Percentiles rank a stretch among this genome's conserved stretches.
These are phyloP conservation scores for Ceratobasidium sp. DNA, from an alignment of 1,284 basidiomycete genomes.

Conservation along the genomic window DNA sequence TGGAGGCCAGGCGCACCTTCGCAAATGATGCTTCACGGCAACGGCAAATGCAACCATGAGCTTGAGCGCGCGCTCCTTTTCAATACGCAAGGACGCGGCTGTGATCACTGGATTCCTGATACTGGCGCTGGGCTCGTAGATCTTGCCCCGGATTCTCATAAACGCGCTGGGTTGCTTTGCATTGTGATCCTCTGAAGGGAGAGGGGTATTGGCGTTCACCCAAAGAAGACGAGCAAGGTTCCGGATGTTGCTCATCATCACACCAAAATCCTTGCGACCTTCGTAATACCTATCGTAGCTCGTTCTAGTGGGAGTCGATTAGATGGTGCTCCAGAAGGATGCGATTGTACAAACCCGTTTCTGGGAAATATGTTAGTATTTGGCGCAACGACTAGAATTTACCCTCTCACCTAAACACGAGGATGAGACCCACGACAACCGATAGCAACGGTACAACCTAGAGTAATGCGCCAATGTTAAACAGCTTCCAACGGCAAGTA, in stretches of 20 bases:
- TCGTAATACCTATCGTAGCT: slow-evolving; percentile 65
- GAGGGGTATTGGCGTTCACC: slow-evolving; percentile 77
- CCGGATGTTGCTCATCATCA: slow-evolving; percentile 69
- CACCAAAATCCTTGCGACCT: slow-evolving; percentile 83
- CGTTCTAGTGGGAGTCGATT: slow-evolving; percentile 67
- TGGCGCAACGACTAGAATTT: neutral
- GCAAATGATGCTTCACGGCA: slow-evolving; percentile 80
- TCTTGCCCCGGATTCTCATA: slow-evolving; percentile 43
- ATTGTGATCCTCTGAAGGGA: slow-evolving; percentile 55
- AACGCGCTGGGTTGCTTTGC: slow-evolving; percentile 40
- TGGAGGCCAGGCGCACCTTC: slow-evolving; percentile 56
- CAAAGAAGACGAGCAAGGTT: slow-evolving; percentile 77
- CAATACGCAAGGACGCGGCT: slow-evolving; percentile 66
- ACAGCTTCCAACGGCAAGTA: slow-evolving; percentile 63
- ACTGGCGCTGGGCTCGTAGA: slow-evolving; percentile 41
- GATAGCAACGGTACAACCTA: slow-evolving; percentile 82
- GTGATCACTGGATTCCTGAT: slow-evolving; percentile 56
- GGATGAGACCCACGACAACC: slow-evolving; percentile 85
- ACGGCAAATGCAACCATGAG: slow-evolving; percentile 74
- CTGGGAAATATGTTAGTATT: slow-evolving; percentile 4
- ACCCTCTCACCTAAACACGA: slow-evolving; percentile 73
- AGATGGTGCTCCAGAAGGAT: slow-evolving; percentile 28
- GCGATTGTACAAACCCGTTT: slow-evolving; percentile 60
- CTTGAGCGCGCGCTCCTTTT: slow-evolving; percentile 77
- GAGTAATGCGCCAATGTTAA: slow-evolving; percentile 62